phyloP scores from a whole-genome alignment of 495 filamentous ascomycete genomes.

The Thermochaetoides thermophila region DNA sequence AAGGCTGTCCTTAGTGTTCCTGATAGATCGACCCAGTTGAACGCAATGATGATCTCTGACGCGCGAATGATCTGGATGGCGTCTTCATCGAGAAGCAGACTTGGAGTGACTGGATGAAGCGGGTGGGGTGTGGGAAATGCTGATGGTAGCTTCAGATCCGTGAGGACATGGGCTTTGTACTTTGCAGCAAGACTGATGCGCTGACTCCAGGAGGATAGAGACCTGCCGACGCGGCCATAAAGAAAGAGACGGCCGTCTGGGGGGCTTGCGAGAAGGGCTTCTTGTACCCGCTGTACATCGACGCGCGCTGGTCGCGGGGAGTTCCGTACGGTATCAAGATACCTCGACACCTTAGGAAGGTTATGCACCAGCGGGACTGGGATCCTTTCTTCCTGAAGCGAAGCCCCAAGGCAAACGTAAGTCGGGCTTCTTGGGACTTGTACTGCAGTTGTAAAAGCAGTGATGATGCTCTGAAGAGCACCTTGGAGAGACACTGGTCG shows the following conservation, averaged over 20 bases:
- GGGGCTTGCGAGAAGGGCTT: neutral
- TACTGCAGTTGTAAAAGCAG: neutral
- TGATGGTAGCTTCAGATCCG: constrained; percentile 1
- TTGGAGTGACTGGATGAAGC: neutral
- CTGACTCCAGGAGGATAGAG: neutral
- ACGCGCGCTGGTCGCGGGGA: neutral
- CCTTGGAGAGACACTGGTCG: neutral
- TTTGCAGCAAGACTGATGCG: neutral
- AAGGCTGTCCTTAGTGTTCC: neutral
- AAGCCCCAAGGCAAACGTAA: neutral
- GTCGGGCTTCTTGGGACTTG: neutral
- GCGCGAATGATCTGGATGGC: neutral
- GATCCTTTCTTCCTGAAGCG: neutral
- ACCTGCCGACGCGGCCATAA: neutral
- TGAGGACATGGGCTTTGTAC: constrained; percentile 1
- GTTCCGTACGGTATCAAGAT: neutral
- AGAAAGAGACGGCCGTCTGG: neutral
- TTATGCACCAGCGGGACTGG: neutral
- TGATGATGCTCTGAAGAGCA: neutral
- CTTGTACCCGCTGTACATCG: neutral
- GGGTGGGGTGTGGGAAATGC: constrained; percentile 1
- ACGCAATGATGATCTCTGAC: neutral
- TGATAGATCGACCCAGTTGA: constrained; percentile 2
- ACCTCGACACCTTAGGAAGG: neutral
- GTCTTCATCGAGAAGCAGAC: neutral